Evolutionary conservation across 495 filamentous ascomycete species (phyloP), one percentile per base, ranked within the genome.

Genomic region (Glutinoglossum americanum): DNA sequence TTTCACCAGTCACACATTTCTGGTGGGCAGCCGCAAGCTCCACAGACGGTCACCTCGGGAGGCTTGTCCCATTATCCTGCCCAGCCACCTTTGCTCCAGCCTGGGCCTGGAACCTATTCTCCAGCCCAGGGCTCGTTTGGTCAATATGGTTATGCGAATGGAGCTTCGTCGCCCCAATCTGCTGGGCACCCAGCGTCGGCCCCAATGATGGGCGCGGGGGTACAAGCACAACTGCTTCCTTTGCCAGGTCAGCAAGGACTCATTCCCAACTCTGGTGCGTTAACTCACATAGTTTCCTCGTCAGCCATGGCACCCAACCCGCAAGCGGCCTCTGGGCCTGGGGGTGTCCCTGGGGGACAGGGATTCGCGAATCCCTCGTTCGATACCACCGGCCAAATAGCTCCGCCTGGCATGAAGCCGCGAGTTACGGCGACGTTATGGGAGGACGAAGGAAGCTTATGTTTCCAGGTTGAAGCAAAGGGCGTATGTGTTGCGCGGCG

Each of bases 391-490:
- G 92, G 92, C n/a, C 92, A 98, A 69, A 69, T 92, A 33, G 84
- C 87, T 30, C 92, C 92, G 10, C 85, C 86, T n/a, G 93, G 93
- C 3, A 93, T 95, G 75, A 97, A 96, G 73, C 92, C 92, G n/a
- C 76, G 90, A 59, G 92, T 98, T 2, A 97, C 92, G 2, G 92
- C 93, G 15, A 98, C 93, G 5, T 67, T 98, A 51, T 98, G 92
- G 92, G 92, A 98, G 71, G 92, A 98, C 65, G 92, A 98, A 66
- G 92, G 92, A 7, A 96, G 87, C 64, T 73, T 98, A 48, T 98
- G 92, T 70, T 98, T 97, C 64, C 92, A 98, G 65, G 93, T 98
- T 15, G 92, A 98, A 67, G 89, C 90, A 0, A 83, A 94, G 65
- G 90, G 92, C 47, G 87, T 97, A 37, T 98, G 92, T 68, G 92